Conservation (phyloP, 2,329 filamentous ascomycete species). For the Penicillium brevicompactum region DNA sequence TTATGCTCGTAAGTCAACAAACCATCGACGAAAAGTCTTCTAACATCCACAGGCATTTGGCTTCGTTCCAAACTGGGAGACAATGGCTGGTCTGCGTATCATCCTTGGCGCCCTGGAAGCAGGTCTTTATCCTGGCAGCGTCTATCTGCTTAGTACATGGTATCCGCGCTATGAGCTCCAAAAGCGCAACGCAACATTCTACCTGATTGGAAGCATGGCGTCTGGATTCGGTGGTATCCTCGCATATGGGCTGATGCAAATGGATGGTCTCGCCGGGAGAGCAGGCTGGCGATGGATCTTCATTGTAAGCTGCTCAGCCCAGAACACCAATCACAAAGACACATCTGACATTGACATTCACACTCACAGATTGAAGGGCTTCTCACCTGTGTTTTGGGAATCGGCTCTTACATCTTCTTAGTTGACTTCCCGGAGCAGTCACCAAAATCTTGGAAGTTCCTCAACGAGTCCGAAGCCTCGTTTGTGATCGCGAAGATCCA, state of each 20-base stretch:
- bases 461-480: constrained; percentile 2
- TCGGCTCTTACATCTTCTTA: constrained; percentile 61
- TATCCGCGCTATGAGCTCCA: constrained; percentile 65
- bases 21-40: not conserved
- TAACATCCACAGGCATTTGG: not conserved
- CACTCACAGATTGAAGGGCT: not conserved
- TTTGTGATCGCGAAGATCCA: constrained; percentile 14
- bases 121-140: constrained; percentile 11
- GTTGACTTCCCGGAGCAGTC: constrained; percentile 45
- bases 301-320: not conserved
- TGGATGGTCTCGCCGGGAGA: constrained; percentile 22
- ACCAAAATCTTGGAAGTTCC: constrained; percentile 2
- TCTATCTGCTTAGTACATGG: constrained; percentile 44
- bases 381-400: constrained; percentile 48
- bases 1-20: constrained; percentile 11
- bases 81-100: not conserved
- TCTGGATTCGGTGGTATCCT: constrained; percentile 69
- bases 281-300: constrained; percentile 15
- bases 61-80: not conserved
- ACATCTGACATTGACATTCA: not conserved
- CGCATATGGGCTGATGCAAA: constrained; percentile 63
- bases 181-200: constrained; percentile 69
- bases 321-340: not conserved
- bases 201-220: constrained; percentile 67
- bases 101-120: constrained; percentile 16